phyloP scores from a whole-genome alignment of 2,329 filamentous ascomycete species.

The Nothopassalora personata region DNA sequence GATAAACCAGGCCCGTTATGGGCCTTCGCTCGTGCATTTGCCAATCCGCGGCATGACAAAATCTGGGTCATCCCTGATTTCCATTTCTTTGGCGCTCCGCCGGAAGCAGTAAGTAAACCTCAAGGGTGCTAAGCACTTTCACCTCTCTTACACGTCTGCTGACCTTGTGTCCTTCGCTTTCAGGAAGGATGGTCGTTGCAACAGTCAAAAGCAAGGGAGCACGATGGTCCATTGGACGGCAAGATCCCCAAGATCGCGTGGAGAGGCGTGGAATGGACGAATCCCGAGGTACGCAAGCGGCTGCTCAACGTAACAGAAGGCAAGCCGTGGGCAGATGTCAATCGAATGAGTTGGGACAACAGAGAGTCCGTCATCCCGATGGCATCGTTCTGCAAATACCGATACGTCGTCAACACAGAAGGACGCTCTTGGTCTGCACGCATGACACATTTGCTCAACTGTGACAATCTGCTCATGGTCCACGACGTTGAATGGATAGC shows the following conservation, averaged over 20 bases:
- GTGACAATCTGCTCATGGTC: constrained; percentile 23
- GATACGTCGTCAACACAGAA: constrained; percentile 28
- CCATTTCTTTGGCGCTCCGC: constrained; percentile 17
- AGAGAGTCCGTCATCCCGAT: constrained; percentile 17
- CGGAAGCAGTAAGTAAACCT: neutral
- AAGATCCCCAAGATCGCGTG: constrained; percentile 30
- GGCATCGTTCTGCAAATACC: constrained; percentile 26
- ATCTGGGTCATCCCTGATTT: constrained; percentile 21
- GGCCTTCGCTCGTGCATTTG: constrained; percentile 14
- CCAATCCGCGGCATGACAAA: constrained; percentile 18
- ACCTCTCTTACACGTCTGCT: neutral
- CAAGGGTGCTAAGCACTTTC: too few species aligned
- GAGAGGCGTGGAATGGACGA: constrained; percentile 28
- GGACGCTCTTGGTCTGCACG: constrained; percentile 26
- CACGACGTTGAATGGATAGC: constrained; percentile 28
- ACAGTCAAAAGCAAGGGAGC: constrained; percentile 16
- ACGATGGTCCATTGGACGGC: constrained; percentile 20
- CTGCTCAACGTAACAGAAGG: constrained; percentile 29
- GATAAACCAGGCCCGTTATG: constrained; percentile 11
- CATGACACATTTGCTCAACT: constrained; percentile 29
- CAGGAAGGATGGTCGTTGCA: constrained; percentile 16
- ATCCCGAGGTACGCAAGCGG: constrained; percentile 24
- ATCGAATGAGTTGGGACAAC: constrained; percentile 25
- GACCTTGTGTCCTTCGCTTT: constrained; percentile 4
- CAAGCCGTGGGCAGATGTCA: constrained; percentile 36